Conservation (phyloP, 805 yeast species). For the Hemisphaericaspora nanyangensis region DNA sequence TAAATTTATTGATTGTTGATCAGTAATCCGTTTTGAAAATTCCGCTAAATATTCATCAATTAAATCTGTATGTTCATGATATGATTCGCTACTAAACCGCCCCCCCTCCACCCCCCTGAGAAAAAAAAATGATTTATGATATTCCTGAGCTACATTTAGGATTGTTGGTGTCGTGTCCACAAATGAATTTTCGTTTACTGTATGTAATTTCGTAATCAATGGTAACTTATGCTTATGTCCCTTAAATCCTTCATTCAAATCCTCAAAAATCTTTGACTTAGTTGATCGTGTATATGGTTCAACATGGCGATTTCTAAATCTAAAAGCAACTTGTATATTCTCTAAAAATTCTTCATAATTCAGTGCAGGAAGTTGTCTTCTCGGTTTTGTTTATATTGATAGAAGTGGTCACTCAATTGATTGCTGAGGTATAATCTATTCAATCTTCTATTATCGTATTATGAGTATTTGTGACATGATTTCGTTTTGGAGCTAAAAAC, state of each 20-base stretch:
- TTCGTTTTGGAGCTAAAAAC: neutral
- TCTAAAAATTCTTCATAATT: neutral
- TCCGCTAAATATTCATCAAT: too few relatives aligned
- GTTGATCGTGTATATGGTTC: neutral
- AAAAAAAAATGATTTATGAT: too few relatives aligned
- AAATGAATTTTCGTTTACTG: too few relatives aligned
- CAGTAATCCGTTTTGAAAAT: too few relatives aligned
- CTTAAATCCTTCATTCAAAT: neutral
- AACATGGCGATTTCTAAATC: neutral
- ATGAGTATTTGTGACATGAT: neutral
- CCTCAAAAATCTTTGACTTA: neutral
- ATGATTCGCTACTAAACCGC: too few relatives aligned
- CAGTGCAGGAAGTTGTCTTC: neutral
- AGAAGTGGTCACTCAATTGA: neutral
- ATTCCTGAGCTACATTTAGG: too few relatives aligned
- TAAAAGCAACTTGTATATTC: neutral
- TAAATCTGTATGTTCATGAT: too few relatives aligned
- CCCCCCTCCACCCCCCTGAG: neutral
- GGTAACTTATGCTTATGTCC: neutral
- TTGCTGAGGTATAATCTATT: neutral
- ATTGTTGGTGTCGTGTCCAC: too few relatives aligned
- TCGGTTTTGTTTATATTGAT: neutral
- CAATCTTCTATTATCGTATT: neutral
- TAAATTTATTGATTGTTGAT: too few relatives aligned
- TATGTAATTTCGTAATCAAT: too few relatives aligned